A percentile compares a stretch with the other conserved stretches of the same genome.
Evolutionary conservation across 495 filamentous ascomycete genomes (phyloP).

Genomic region (Penicillium paxilli): DNA sequence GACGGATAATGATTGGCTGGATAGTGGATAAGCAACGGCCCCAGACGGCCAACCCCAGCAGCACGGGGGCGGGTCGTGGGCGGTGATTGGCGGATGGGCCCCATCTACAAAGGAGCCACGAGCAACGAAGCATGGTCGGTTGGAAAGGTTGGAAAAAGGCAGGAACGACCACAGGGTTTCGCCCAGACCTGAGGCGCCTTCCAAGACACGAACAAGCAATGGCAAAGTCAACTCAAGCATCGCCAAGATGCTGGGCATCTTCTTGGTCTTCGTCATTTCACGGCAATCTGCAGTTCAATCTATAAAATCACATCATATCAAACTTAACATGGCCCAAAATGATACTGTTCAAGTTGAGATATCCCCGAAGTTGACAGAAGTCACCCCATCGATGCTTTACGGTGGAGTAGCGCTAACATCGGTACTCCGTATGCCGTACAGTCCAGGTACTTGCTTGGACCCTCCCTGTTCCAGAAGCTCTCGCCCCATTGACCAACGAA

Average conservation of each 20-base stretch:
- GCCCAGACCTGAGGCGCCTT: neutral
- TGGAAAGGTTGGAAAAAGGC: neutral
- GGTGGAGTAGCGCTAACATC: neutral
- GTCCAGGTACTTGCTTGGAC: neutral
- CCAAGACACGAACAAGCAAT: neutral
- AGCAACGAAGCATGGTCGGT: neutral
- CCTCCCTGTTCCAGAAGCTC: neutral
- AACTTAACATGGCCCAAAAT: too few species aligned
- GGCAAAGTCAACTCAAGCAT: neutral
- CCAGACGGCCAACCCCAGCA: neutral
- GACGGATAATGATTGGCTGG: neutral
- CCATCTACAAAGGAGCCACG: neutral
- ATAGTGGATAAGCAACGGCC: neutral
- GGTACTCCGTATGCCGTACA: too few species aligned
- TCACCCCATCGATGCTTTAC: neutral
- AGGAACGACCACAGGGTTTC: too few species aligned
- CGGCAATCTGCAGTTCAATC: neutral
- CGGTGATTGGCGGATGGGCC: neutral
- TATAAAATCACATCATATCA: neutral
- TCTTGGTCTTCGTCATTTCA: neutral
- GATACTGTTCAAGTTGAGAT: too few species aligned
- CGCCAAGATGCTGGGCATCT: constrained; percentile 2
- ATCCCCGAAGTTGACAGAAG: neutral
- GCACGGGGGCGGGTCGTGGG: neutral
- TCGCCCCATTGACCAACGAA: neutral